Percentiles rank a stretch among this genome's conserved stretches.
Conservation (phyloP, 2,329 filamentous ascomycete genomes). For the Endocalyx cinctus region DNA sequence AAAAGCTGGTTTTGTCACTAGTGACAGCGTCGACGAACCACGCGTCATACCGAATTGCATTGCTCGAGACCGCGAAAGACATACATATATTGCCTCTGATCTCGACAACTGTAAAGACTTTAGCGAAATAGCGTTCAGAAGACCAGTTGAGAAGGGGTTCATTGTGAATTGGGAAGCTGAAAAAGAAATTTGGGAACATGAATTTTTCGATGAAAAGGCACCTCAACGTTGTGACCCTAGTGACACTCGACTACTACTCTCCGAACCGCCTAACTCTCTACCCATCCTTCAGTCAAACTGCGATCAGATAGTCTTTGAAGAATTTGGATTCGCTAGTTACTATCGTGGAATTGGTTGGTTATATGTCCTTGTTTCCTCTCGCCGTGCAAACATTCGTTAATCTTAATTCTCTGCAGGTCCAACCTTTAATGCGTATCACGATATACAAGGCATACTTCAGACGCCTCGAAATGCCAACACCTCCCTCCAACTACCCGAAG, state of each 20-base stretch:
- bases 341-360: conserved; percentile 65
- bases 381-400: conserved; percentile 2
- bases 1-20: conserved; percentile 75
- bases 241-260: conserved; percentile 78
- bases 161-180: conserved; percentile 96
- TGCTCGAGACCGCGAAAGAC: conserved; percentile 73
- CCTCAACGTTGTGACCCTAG: conserved; percentile 66
- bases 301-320: conserved; percentile 96
- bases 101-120: conserved; percentile 79
- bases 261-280: conserved; percentile 81
- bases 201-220: conserved; percentile 71
- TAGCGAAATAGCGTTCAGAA: conserved; percentile 79
- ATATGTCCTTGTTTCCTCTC: conserved; percentile 4
- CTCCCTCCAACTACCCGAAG: conserved; percentile 53
- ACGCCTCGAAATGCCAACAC: conserved; percentile 47
- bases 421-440: conserved; percentile 76
- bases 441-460: conserved; percentile 65
- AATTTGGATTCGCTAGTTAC: conserved; percentile 89
- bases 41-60: conserved; percentile 82
- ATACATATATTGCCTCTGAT: conserved; percentile 75
- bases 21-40: conserved; percentile 48
- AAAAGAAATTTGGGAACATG: conserved; percentile 91
- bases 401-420: conserved; percentile 49
- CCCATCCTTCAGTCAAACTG: conserved; percentile 80
- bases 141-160: conserved; percentile 91